Percentiles rank a stretch among this genome's conserved stretches.
These are phyloP conservation scores for Onygenales sp. DNA, from an alignment of 2,329 filamentous ascomycete species.

Conservation along the genomic window DNA sequence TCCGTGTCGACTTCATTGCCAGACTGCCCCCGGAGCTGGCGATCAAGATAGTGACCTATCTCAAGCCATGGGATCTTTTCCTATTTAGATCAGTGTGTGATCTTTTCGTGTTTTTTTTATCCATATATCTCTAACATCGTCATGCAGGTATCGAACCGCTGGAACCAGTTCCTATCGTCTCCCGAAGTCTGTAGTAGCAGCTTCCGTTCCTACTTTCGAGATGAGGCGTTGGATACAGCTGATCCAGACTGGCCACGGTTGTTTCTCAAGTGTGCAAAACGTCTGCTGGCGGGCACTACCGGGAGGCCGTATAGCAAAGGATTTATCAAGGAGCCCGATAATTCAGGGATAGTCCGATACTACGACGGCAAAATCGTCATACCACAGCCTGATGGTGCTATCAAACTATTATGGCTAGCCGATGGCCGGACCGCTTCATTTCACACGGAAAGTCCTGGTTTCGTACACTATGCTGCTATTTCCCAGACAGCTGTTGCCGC, in stretches of 20 bases:
- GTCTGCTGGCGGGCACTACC: conserved; percentile 14
- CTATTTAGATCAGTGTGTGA: conserved; percentile 19
- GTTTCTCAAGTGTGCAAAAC: conserved; percentile 14
- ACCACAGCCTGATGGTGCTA: not conserved
- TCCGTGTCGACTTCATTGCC: conserved; percentile 24
- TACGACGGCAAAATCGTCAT: not conserved
- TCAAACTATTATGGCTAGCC: not conserved
- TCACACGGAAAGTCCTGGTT: conserved; percentile 16
- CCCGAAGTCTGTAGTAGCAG: conserved; percentile 11
- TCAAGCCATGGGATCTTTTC: conserved; percentile 21
- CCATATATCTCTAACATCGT: too few relatives aligned
- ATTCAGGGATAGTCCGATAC: not conserved
- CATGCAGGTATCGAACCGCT: conserved; percentile 24
- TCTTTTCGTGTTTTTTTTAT: not conserved
- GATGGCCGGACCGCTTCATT: conserved; percentile 3
- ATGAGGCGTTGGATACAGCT: not conserved
- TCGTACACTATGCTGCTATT: conserved; percentile 12
- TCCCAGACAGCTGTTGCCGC: conserved; percentile 15
- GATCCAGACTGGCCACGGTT: conserved; percentile 1
- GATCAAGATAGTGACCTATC: conserved; percentile 16
- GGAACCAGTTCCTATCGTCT: conserved; percentile 22
- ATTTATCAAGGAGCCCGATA: not conserved
- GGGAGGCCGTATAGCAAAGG: conserved; percentile 13
- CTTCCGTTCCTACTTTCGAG: conserved; percentile 9
- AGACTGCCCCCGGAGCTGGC: conserved; percentile 24